Percentiles rank a stretch among this genome's conserved stretches.
Evolutionary conservation across 73 alveolate species (phyloP).

Genomic region (Durusdinium trenchii): DNA sequence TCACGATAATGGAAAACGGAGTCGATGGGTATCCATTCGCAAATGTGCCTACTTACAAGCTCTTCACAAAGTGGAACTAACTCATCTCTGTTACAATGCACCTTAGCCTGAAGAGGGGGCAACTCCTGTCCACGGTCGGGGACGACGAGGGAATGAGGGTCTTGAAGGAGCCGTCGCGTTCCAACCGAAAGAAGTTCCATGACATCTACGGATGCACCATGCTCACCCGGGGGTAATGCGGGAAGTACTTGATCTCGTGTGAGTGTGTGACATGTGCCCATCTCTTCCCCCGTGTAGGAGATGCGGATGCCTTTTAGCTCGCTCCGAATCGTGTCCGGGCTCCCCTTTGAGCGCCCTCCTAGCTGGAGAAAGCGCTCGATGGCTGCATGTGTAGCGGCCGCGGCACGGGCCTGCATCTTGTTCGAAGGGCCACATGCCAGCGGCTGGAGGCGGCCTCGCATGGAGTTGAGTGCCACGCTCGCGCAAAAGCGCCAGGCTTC

Average conservation of each 20-base stretch:
- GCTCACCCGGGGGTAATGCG: not conserved
- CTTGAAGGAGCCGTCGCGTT: not conserved
- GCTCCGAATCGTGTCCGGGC: no score
- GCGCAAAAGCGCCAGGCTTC: no score
- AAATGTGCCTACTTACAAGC: not conserved
- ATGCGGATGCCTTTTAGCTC: no score
- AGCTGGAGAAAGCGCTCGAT: no score
- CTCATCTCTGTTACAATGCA: not conserved
- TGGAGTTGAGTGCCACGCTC: no score
- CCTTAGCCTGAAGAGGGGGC: not conserved
- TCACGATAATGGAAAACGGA: not conserved
- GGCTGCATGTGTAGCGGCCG: no score
- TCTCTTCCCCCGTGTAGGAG: not conserved
- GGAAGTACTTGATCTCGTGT: not conserved
- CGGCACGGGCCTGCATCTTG: no score
- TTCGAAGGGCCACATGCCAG: no score
- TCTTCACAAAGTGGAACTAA: not conserved
- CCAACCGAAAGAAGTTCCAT: not conserved
- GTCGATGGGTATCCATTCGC: not conserved
- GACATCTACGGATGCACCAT: not conserved
- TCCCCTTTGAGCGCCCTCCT: no score
- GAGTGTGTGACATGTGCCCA: not conserved
- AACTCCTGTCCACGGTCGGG: not conserved
- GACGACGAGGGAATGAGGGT: not conserved
- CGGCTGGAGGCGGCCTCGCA: no score